phyloP scores from a whole-genome alignment of 129 eudicot genomes.

The Rutidosis leptorrhynchoides region DNA sequence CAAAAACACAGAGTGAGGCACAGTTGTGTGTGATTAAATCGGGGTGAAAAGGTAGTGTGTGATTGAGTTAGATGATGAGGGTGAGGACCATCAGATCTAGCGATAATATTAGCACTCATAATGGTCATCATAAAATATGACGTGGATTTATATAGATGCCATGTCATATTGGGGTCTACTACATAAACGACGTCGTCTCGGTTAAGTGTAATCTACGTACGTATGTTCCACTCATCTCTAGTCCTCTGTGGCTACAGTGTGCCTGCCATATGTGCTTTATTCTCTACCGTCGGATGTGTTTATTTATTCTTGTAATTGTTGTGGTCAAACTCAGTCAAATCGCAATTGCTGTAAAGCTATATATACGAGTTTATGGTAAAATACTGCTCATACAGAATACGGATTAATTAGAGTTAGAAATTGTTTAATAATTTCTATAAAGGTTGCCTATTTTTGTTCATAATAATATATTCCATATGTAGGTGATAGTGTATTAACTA shows the following conservation, averaged over 20 bases:
- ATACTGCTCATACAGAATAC: too few species aligned
- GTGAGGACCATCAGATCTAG: slow-evolving; percentile 33
- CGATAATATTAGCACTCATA: slow-evolving; percentile 25
- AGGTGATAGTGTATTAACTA: too few species aligned
- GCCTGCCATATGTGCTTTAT: not conserved
- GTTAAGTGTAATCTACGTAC: not conserved
- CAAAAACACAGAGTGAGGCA: slow-evolving; percentile 22
- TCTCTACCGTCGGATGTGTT: not conserved
- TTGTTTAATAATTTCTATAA: too few species aligned
- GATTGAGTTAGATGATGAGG: slow-evolving; percentile 29
- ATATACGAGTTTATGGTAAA: too few species aligned
- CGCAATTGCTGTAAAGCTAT: too few species aligned
- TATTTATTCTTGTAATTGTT: too few species aligned
- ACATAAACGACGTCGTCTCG: slow-evolving; percentile 17
- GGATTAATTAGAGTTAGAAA: too few species aligned
- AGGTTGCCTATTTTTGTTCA: too few species aligned
- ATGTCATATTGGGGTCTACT: slow-evolving; percentile 9
- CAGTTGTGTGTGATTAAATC: slow-evolving; percentile 25
- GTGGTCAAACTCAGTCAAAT: slow-evolving; percentile 10
- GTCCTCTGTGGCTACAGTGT: slow-evolving; percentile 17
- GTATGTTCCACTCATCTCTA: not conserved
- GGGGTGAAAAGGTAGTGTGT: slow-evolving; percentile 35
- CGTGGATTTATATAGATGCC: slow-evolving; percentile 25
- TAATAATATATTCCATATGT: too few species aligned
- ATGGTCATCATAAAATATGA: slow-evolving; percentile 25